Evolutionary conservation across 2,329 filamentous ascomycete genomes (phyloP), one percentile per base, ranked within the genome.

Genomic region (Neopestalotiopsis clavispora): DNA sequence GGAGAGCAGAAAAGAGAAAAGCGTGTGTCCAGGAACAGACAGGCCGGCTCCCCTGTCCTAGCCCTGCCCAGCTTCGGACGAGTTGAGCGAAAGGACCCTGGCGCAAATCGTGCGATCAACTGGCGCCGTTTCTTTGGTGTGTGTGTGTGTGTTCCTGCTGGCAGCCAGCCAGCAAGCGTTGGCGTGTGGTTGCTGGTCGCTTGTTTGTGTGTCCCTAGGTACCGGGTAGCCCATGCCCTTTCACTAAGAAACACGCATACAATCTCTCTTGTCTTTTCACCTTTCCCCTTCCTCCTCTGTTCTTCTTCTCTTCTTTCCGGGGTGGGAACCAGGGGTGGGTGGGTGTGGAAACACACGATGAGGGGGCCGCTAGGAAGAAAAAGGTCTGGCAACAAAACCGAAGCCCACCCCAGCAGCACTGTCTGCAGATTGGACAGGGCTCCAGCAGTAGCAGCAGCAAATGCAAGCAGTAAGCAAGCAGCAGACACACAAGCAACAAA

Each of bases 61-160:
- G 52, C 34, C 66, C 49, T 67, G 61, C 38, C 61, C 28, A 64
- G 61, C 38, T 64, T 52, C 28, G 32, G 59, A 34, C 23, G 42
- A 40, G 28, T 66, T 58, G 64, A 14, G 45, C 45, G 17, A 45
- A 17, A 20, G 49, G 17, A 56, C 66, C 66, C 66, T 67, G 66
- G 66, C 49, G 59, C 52, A 67, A 67, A 67, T 67, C 63, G 45
- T 56, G 42, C 52, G 32, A 45, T 42, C 65, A 34, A 59, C 17
- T 28, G 34, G 49, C 65, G 56, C 57, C 6, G 23, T 34, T 59
- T 30, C 57, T 34, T 20, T 52, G 45, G 45, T 52, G 45, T 52
- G 45, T 52, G 45, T 49, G 45, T 52, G 45, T 52, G 45, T 52
- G 45, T 17, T 52, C 7, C 45, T 52, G 45, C 57, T 59, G 23